These are phyloP conservation scores for Hypoxylon intermedium DNA, from an alignment of 495 filamentous ascomycete species.

Conservation along the genomic window DNA sequence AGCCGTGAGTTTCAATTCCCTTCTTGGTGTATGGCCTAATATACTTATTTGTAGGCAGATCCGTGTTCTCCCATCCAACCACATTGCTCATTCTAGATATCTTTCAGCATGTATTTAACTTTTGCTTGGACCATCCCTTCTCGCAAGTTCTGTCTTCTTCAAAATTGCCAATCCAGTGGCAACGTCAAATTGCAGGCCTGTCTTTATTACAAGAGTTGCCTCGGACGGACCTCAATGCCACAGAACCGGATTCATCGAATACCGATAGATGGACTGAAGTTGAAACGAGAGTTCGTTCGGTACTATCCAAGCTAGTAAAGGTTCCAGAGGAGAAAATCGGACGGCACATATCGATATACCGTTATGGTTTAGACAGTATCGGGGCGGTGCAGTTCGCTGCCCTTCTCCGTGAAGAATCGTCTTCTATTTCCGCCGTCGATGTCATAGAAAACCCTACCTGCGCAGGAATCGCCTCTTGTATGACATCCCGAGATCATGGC, in stretches of 20 bases:
- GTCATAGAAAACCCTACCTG: conserved; percentile 70
- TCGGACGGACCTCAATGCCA: background rate
- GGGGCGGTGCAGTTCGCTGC: conserved; percentile 79
- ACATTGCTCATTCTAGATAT: conserved; percentile 53
- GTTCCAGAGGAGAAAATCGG: conserved; percentile 61
- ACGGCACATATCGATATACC: conserved; percentile 72
- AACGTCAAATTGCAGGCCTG: conserved; percentile 19
- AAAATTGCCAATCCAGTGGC: conserved; percentile 23
- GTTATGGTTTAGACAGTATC: conserved; percentile 87
- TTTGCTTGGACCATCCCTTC: conserved; percentile 42
- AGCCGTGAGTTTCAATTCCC: conserved; percentile 40
- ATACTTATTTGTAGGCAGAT: conserved; percentile 37
- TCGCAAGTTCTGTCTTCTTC: conserved; percentile 33
- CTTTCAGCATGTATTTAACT: conserved; percentile 54
- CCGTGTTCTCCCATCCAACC: conserved; percentile 50
- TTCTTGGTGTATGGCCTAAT: background rate
- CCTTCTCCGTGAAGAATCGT: conserved; percentile 62
- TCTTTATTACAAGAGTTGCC: background rate
- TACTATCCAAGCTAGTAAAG: conserved; percentile 63
- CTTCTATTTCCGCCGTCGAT: conserved; percentile 67
- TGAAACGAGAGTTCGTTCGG: conserved; percentile 59
- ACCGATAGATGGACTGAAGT: conserved; percentile 55
- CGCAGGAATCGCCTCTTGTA: conserved; percentile 51
- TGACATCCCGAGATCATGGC: background rate
- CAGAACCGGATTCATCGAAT: background rate